These are phyloP conservation scores for Kodamaea jinghongensis DNA, from an alignment of 805 yeast species.

Conservation along the genomic window DNA sequence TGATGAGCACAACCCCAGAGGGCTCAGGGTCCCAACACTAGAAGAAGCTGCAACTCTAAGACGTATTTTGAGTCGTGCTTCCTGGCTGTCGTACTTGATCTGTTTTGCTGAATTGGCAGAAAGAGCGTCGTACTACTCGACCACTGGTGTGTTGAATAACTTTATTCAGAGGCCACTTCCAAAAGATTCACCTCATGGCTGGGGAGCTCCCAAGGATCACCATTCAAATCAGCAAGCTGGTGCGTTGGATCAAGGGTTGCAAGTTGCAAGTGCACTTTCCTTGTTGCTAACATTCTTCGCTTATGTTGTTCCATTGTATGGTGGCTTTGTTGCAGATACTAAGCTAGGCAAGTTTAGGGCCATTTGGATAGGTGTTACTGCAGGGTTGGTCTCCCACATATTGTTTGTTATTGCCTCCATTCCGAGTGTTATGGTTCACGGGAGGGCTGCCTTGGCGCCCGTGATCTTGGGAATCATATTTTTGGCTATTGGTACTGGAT, in stretches of 20 bases:
- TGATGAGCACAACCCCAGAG: constrained; percentile 37
- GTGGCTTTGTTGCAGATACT: constrained; percentile 53
- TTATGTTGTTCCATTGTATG: constrained; percentile 51
- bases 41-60: constrained; percentile 26
- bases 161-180: constrained; percentile 53
- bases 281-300: constrained; percentile 46
- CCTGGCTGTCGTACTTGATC: constrained; percentile 49
- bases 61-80: constrained; percentile 46
- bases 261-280: constrained; percentile 47
- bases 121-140: constrained; percentile 54
- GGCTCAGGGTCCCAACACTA: constrained; percentile 32
- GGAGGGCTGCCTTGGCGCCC: constrained; percentile 34
- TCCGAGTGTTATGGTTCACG: constrained; percentile 36
- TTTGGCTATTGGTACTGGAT: constrained; percentile 49
- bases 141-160: constrained; percentile 43
- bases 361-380: constrained; percentile 47
- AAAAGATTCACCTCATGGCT: constrained; percentile 45
- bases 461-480: constrained; percentile 41
- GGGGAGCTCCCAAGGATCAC: constrained; percentile 35
- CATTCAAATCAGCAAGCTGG: constrained; percentile 43
- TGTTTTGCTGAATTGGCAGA: constrained; percentile 49
- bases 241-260: constrained; percentile 47
- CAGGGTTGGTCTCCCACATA: constrained; percentile 47
- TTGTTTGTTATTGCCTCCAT: constrained; percentile 49
- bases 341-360: constrained; percentile 46